Evolutionary conservation across 768 basidiomycete species (phyloP), one percentile per base, ranked within the genome.

Genomic region (Trametes maxima): DNA sequence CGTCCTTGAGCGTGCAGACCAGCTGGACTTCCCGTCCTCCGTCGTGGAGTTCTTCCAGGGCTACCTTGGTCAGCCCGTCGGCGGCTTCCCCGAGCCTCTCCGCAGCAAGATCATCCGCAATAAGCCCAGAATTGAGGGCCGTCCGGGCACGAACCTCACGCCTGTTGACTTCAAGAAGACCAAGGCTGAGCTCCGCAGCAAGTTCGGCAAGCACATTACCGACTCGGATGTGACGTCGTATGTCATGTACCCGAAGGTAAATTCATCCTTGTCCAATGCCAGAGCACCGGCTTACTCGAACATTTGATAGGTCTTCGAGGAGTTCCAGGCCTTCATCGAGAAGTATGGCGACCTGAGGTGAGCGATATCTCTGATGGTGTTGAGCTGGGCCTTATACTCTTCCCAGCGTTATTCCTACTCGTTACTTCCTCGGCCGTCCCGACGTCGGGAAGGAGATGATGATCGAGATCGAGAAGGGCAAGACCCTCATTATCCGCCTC

Each of bases 21-120:
- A 85, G 59, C 87, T 99, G 61, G 97, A 99, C 76, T 98, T 99
- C 88, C 97, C 97, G 10, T 95, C 93, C 12, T 95, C 92, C 36
- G 93, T 94, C 48, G 92, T 94, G 43, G 96, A 98, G 70, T 99
- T 97, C 83, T 98, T 98, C 94, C 95, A 98, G 74, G 97, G 97
- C 17, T 96, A 95, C 77, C 91, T 99, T 64, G 96, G 97, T 35
- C 94, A 98, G 72, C 97, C 97, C 57, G 90, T 93, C 71, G 97
- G 95, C 72, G 96, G 97, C 49, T 98, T 98, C 90, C 97, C 97
- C 59, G 97, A 99, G 74, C 95, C 96, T 42, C 78, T 99, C 64
- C 93, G 97, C 65, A 83, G 87, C 65, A 84, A 87, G 66, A 84
- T 99, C 71, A 99, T 98, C 73, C 87, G 97, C 69, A 87, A 94